These are phyloP conservation scores for Xenoacremonium recifei DNA, from an alignment of 2,329 filamentous ascomycete genomes.

Conservation along the genomic window DNA sequence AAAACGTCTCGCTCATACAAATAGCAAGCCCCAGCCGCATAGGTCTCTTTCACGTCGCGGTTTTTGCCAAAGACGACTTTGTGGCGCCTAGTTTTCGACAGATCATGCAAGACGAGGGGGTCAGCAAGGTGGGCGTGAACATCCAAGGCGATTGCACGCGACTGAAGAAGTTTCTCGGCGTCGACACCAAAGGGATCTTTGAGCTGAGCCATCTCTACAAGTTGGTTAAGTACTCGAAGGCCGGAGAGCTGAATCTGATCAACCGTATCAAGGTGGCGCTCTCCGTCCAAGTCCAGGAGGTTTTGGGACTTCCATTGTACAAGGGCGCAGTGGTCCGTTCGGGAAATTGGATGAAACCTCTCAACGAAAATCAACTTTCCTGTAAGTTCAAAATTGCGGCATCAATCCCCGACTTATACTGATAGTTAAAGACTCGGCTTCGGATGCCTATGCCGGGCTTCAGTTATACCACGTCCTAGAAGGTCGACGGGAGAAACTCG, in stretches of 20 bases:
- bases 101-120: slow-evolving; percentile 67
- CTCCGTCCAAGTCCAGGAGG: slow-evolving; percentile 66
- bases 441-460: slow-evolving; percentile 77
- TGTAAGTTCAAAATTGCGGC: slow-evolving; percentile 52
- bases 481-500: slow-evolving; percentile 60
- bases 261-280: slow-evolving; percentile 67
- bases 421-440: slow-evolving; percentile 62
- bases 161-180: slow-evolving; percentile 61
- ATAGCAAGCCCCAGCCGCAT: slow-evolving; percentile 75
- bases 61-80: slow-evolving; percentile 57
- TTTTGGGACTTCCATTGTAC: slow-evolving; percentile 70
- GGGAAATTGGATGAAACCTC: slow-evolving; percentile 68
- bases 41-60: slow-evolving; percentile 76
- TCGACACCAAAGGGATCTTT: slow-evolving; percentile 66
- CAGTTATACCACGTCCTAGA: slow-evolving; percentile 74
- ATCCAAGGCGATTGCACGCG: slow-evolving; percentile 71
- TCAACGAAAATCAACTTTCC: slow-evolving; percentile 64
- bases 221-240: slow-evolving; percentile 65
- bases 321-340: slow-evolving; percentile 70
- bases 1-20: slow-evolving; percentile 80
- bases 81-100: slow-evolving; percentile 68
- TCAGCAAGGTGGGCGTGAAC: slow-evolving; percentile 75
- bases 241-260: slow-evolving; percentile 51
- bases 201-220: slow-evolving; percentile 83
- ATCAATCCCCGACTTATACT: background rate